Conservation (phyloP, 2,329 filamentous ascomycete genomes). For the Stagonosporopsis chrysanthemi region DNA sequence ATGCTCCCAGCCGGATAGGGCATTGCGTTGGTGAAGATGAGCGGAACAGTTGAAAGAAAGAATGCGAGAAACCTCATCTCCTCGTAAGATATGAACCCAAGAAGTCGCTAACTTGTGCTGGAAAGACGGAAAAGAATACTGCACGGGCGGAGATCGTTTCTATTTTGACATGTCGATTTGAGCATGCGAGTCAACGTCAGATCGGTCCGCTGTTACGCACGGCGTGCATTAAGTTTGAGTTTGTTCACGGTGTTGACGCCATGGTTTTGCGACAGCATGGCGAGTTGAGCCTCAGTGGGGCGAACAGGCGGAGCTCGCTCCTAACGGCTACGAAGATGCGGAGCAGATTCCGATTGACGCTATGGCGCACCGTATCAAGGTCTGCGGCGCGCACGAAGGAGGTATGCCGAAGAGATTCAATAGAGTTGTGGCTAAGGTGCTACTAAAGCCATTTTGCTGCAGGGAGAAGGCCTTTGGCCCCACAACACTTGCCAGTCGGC, state of each 20-base stretch:
- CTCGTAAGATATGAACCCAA: neutral
- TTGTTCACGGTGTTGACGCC: slow-evolving; percentile 2
- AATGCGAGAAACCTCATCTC: slow-evolving; percentile 1
- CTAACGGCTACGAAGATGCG: neutral
- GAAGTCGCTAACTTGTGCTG: neutral
- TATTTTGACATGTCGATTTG: slow-evolving; percentile 4
- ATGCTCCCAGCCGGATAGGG: neutral
- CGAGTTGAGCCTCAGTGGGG: slow-evolving; percentile 6
- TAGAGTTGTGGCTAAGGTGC: neutral
- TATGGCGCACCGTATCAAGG: neutral
- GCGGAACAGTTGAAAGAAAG: neutral
- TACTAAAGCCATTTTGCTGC: neutral
- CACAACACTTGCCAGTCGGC: too few relatives aligned
- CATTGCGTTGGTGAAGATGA: slow-evolving; percentile 5
- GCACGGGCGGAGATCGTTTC: neutral
- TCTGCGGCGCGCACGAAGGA: neutral
- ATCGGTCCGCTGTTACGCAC: neutral
- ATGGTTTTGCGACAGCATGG: slow-evolving; percentile 6
- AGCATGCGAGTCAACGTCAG: neutral
- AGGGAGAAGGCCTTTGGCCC: slow-evolving; percentile 1
- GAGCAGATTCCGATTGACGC: neutral
- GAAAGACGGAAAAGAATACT: neutral
- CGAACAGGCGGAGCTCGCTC: neutral
- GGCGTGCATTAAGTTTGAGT: slow-evolving; percentile 2
- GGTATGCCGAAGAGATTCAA: neutral